phyloP scores from a whole-genome alignment of 2,329 filamentous ascomycete species.

The Aspergillus fructus region DNA sequence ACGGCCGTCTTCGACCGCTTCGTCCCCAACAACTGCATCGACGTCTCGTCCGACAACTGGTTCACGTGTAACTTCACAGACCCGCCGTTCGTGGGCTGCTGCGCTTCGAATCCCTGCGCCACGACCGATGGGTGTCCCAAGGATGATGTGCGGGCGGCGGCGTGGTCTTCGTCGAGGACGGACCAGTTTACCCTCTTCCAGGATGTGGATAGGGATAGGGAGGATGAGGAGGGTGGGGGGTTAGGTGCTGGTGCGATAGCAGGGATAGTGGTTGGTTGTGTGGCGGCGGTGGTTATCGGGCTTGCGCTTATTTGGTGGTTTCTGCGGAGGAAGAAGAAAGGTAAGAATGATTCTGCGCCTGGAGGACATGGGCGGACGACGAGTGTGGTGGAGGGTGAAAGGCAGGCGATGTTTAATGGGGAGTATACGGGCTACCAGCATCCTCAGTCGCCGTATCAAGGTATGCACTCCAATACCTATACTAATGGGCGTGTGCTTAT shows the following conservation, averaged over 20 bases:
- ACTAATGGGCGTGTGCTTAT: not conserved
- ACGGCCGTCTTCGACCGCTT: constrained; percentile 6
- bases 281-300: not conserved
- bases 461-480: not conserved
- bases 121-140: not conserved
- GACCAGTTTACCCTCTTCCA: constrained; percentile 4
- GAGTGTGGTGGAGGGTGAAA: not conserved
- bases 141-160: not conserved
- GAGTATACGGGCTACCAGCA: not conserved
- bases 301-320: not conserved
- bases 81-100: constrained; percentile 10
- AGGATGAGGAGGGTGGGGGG: not conserved
- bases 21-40: constrained; percentile 4
- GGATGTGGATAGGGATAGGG: not conserved
- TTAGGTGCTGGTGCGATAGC: not conserved
- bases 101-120: not conserved
- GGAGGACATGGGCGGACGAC: no score
- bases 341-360: no score
- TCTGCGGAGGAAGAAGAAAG: not conserved
- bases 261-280: not conserved
- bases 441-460: not conserved
- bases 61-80: constrained; percentile 6
- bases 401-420: not conserved
- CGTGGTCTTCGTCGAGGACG: not conserved
- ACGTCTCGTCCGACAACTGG: not conserved